phyloP scores from a whole-genome alignment of 495 filamentous ascomycete species.

The Astrothelium subdiscretum region DNA sequence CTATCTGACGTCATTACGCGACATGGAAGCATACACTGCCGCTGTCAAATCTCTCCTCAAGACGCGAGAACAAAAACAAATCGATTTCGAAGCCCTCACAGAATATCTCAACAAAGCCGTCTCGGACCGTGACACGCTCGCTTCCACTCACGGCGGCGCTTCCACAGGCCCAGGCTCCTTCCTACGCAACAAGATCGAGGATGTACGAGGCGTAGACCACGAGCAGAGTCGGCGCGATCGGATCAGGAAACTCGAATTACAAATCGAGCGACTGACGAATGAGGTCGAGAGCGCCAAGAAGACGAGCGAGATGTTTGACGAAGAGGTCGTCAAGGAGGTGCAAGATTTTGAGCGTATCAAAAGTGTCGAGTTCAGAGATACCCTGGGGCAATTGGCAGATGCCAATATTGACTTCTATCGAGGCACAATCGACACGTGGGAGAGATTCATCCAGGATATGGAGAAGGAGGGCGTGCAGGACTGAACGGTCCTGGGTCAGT shows the following conservation, averaged over 20 bases:
- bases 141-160: conserved; percentile 48
- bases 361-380: conserved; percentile 77
- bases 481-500: no score
- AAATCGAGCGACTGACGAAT: conserved; percentile 76
- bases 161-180: conserved; percentile 65
- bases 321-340: conserved; percentile 86
- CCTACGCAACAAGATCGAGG: conserved; percentile 88
- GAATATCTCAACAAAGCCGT: conserved; percentile 89
- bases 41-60: conserved; percentile 80
- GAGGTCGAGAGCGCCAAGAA: conserved; percentile 81
- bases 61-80: conserved; percentile 90
- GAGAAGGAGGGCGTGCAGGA: conserved; percentile 45
- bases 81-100: conserved; percentile 91
- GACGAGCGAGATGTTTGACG: conserved; percentile 77
- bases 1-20: conserved; percentile 78
- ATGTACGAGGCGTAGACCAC: conserved; percentile 93
- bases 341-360: conserved; percentile 95
- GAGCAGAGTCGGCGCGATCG: conserved; percentile 80
- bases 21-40: conserved; percentile 85
- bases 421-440: conserved; percentile 73
- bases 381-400: conserved; percentile 70
- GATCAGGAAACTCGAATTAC: conserved; percentile 76
- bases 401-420: conserved; percentile 81
- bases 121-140: conserved; percentile 76
- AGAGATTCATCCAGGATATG: conserved; percentile 79